Percentiles rank a stretch among this genome's conserved stretches.
phyloP scores from a whole-genome alignment of 768 basidiomycete species.

The Lactarius quietus region DNA sequence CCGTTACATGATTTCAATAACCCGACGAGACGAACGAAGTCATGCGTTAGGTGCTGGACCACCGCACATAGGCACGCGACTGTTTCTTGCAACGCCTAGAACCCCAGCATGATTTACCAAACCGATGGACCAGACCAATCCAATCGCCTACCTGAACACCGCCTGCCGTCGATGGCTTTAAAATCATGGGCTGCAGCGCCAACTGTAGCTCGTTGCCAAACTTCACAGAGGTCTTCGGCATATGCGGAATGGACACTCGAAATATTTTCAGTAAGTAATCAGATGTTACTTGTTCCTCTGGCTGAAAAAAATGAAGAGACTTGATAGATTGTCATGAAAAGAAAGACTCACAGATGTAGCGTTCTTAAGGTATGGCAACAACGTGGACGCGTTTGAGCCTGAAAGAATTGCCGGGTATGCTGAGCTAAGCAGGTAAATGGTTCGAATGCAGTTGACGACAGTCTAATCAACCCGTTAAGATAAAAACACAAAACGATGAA shows the following conservation, averaged over 20 bases:
- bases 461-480: conserved; percentile 44
- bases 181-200: conserved; percentile 85
- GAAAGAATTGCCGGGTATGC: conserved; percentile 86
- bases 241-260: conserved; percentile 74
- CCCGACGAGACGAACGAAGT: conserved; percentile 71
- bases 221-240: conserved; percentile 86
- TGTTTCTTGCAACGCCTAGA: conserved; percentile 81
- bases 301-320: conserved; percentile 38
- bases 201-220: conserved; percentile 85
- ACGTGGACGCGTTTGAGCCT: conserved; percentile 73
- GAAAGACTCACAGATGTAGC: conserved; percentile 60
- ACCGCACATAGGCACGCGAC: conserved; percentile 91
- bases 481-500: conserved; percentile 20
- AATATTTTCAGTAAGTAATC: conserved; percentile 91
- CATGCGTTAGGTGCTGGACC: conserved; percentile 81
- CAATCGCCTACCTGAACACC: conserved; percentile 55
- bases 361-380: conserved; percentile 89
- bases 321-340: not conserved
- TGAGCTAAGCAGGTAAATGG: conserved; percentile 76
- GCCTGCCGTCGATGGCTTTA: conserved; percentile 70
- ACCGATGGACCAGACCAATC: not conserved
- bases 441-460: conserved; percentile 78
- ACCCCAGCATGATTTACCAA: not conserved
- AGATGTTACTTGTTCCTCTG: conserved; percentile 77
- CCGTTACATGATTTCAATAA: conserved; percentile 85